These are phyloP conservation scores for Aspergillus mulundensis DNA, from an alignment of 495 filamentous ascomycete species.

Conservation along the genomic window DNA sequence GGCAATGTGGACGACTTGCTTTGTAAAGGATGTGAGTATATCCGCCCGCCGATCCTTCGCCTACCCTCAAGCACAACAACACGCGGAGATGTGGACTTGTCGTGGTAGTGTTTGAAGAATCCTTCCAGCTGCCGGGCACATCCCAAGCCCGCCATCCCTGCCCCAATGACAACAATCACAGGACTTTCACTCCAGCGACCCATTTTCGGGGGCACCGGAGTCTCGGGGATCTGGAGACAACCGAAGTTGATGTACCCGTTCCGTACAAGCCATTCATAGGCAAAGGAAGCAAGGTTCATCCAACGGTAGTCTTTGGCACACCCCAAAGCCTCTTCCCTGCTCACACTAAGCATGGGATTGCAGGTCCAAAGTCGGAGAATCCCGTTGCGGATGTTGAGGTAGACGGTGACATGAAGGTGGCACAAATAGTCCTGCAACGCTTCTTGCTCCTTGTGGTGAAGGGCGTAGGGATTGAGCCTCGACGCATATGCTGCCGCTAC, in stretches of 20 bases:
- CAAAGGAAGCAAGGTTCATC: slow-evolving; percentile 83
- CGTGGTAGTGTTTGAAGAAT: slow-evolving; percentile 71
- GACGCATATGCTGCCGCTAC: slow-evolving; percentile 84
- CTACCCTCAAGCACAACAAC: slow-evolving; percentile 86
- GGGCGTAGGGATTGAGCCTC: slow-evolving; percentile 79
- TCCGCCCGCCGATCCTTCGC: slow-evolving; percentile 82
- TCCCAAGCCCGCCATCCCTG: slow-evolving; percentile 86
- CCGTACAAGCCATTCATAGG: slow-evolving; percentile 87
- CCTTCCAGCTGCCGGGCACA: slow-evolving; percentile 89
- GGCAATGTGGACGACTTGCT: slow-evolving; percentile 47
- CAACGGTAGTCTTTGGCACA: slow-evolving; percentile 89
- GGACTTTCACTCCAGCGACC: slow-evolving; percentile 47
- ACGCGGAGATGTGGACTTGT: slow-evolving; percentile 60
- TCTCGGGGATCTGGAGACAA: slow-evolving; percentile 64
- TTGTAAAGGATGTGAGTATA: slow-evolving; percentile 84
- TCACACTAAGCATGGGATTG: slow-evolving; percentile 85
- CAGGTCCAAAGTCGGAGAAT: slow-evolving; percentile 87
- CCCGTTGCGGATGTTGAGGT: slow-evolving; percentile 94
- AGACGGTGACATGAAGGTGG: slow-evolving; percentile 87
- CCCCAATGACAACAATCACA: slow-evolving; percentile 85
- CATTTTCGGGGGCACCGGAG: slow-evolving; percentile 35
- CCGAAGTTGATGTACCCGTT: slow-evolving; percentile 97
- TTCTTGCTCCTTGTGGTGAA: slow-evolving; percentile 82
- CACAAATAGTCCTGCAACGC: slow-evolving; percentile 77
- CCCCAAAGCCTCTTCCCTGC: slow-evolving; percentile 82